Conservation (phyloP, 179 eudicot species). For the Beta corolliflora region DNA sequence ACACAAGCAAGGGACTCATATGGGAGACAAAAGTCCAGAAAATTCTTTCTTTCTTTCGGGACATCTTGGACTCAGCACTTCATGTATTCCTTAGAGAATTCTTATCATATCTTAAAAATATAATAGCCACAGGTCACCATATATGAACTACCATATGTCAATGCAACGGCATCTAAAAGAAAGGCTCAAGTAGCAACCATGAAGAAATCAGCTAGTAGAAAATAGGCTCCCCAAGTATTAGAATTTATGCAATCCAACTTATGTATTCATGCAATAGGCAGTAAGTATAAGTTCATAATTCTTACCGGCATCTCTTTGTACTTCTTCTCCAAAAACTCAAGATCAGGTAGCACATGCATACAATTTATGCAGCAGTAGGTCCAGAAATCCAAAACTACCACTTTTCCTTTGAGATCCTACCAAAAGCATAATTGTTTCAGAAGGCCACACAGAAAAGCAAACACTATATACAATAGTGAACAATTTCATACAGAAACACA, state of each 20-base stretch:
- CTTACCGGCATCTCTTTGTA: slow-evolving; percentile 90
- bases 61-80: neutral
- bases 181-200: slow-evolving; percentile 8
- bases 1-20: neutral
- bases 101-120: neutral
- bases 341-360: slow-evolving; percentile 98
- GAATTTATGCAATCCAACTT: neutral
- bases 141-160: neutral
- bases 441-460: neutral
- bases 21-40: neutral
- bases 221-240: slow-evolving; percentile 12
- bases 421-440: slow-evolving; percentile 4
- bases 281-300: slow-evolving; percentile 27
- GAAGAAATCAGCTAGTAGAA: slow-evolving; percentile 1
- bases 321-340: slow-evolving; percentile 89
- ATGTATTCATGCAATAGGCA: slow-evolving; percentile 3
- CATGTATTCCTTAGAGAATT: neutral
- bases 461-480: neutral
- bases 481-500: neutral
- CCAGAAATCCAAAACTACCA: slow-evolving; percentile 96
- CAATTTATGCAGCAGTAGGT: slow-evolving; percentile 98
- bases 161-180: neutral
- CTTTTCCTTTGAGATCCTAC: slow-evolving; percentile 97
- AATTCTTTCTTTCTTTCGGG: neutral
- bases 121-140: neutral